Conservation (phyloP, 257 asterid species). For the Anisodus tanguticus region DNA sequence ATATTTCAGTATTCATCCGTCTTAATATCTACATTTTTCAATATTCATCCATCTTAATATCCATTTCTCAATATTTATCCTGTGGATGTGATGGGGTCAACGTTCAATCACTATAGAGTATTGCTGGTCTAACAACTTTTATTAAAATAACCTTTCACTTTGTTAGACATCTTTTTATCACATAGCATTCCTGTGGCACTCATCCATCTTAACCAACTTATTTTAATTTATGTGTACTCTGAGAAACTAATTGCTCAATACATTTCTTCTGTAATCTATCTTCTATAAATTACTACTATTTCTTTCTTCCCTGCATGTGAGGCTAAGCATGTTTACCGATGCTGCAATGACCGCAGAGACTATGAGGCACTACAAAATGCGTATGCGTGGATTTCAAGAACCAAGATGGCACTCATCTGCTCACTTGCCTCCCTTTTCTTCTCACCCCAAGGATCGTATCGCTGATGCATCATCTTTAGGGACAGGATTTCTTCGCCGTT, state of each 20-base stretch:
- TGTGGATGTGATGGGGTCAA: not conserved
- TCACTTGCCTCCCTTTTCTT: constrained; percentile 35
- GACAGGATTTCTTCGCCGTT: constrained; percentile 43
- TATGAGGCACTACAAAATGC: constrained; percentile 43
- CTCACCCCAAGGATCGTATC: constrained; percentile 38
- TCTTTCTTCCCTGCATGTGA: constrained; percentile 16
- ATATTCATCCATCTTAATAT: not conserved
- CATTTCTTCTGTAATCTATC: constrained; percentile 21
- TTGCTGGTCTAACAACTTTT: not conserved
- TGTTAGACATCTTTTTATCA: not conserved
- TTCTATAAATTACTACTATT: not conserved
- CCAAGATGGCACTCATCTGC: constrained; percentile 40
- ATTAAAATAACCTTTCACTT: not conserved
- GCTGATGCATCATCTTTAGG: constrained; percentile 40
- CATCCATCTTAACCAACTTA: constrained; percentile 5
- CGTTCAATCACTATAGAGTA: not conserved
- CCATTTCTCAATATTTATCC: not conserved
- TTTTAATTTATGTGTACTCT: not conserved
- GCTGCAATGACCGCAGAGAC: constrained; percentile 42
- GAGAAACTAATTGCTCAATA: constrained; percentile 5
- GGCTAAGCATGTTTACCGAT: constrained; percentile 20
- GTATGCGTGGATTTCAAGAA: constrained; percentile 40
- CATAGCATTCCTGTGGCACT: not conserved
- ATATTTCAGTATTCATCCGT: not conserved
- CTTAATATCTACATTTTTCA: not conserved